A percentile compares a stretch with the other conserved stretches of the same genome.
phyloP scores from a whole-genome alignment of 257 asterid genomes.

The Linderniella brevidens region DNA sequence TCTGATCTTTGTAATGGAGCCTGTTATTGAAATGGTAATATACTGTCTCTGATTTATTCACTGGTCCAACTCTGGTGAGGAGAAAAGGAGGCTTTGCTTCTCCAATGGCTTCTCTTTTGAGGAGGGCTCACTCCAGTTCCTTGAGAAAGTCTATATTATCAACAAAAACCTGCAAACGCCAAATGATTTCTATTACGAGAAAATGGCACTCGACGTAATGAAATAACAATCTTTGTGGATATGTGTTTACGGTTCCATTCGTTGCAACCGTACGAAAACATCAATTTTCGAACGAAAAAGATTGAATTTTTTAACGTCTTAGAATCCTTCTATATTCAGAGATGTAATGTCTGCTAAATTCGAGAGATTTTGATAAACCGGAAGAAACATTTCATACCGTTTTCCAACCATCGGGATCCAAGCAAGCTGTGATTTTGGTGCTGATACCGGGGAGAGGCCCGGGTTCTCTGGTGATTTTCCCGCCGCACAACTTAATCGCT shows the following conservation, averaged over 20 bases:
- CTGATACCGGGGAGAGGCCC: constrained; percentile 86
- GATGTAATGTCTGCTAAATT: no score
- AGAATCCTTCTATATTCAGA: no score
- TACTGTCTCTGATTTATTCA: no score
- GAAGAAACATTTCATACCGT: constrained; percentile 27
- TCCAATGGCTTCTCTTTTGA: no score
- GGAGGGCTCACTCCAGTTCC: constrained; percentile 46
- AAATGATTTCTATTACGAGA: constrained; percentile 1
- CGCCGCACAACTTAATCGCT: constrained; percentile 63
- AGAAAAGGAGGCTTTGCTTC: no score
- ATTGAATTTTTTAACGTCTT: no score
- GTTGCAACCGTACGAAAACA: no score
- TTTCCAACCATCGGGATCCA: constrained; percentile 99
- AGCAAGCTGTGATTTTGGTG: constrained; percentile 88
- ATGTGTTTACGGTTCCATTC: not conserved
- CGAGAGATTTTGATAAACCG: not conserved
- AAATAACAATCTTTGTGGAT: not conserved
- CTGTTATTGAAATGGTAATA: no score
- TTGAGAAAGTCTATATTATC: constrained; percentile 79
- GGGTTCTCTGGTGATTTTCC: constrained; percentile 73
- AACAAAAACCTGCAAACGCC: constrained; percentile 68
- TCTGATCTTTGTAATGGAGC: no score
- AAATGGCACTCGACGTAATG: not conserved
- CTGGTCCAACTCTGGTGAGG: no score
- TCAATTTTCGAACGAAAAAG: no score